These are phyloP conservation scores for Metarhizium robertsii DNA, from an alignment of 2,329 filamentous ascomycete genomes.

Conservation along the genomic window DNA sequence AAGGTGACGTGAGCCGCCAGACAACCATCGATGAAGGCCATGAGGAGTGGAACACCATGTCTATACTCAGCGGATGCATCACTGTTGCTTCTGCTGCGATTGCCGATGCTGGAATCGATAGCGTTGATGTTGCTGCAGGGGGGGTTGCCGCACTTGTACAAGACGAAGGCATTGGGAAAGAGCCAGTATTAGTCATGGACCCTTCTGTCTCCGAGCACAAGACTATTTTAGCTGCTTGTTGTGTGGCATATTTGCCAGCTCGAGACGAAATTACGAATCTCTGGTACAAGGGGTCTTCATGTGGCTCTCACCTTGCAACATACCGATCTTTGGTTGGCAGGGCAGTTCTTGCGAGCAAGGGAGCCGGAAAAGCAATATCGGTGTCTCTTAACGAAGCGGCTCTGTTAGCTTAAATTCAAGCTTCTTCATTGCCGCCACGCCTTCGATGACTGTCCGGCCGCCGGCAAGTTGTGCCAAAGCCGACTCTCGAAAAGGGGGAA, in stretches of 20 bases:
- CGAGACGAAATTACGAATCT: constrained; percentile 90
- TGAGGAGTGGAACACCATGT: constrained; percentile 81
- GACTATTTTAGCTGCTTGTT: constrained; percentile 71
- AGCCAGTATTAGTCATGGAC: constrained; percentile 58
- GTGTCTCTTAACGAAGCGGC: constrained; percentile 28
- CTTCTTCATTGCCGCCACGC: neutral
- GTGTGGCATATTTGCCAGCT: constrained; percentile 78
- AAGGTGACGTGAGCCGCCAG: constrained; percentile 76
- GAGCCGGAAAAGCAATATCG: constrained; percentile 21
- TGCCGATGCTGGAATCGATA: constrained; percentile 91
- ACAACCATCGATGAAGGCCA: constrained; percentile 38
- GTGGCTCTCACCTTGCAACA: constrained; percentile 25
- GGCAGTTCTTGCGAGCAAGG: constrained; percentile 33
- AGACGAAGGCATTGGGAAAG: constrained; percentile 19
- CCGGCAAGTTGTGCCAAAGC: neutral
- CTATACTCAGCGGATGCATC: constrained; percentile 82
- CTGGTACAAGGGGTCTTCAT: constrained; percentile 73
- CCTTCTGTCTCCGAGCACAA: constrained; percentile 74
- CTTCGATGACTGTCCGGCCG: neutral
- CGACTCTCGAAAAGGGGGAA: neutral
- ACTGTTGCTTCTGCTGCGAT: constrained; percentile 90
- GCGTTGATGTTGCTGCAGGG: constrained; percentile 79
- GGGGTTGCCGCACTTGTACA: constrained; percentile 76
- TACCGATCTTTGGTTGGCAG: constrained; percentile 26
- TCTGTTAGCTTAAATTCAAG: neutral